Evolutionary conservation across 1,139 yeast species (phyloP), one percentile per base, ranked within the genome.

Genomic region (Candida tropicalis): DNA sequence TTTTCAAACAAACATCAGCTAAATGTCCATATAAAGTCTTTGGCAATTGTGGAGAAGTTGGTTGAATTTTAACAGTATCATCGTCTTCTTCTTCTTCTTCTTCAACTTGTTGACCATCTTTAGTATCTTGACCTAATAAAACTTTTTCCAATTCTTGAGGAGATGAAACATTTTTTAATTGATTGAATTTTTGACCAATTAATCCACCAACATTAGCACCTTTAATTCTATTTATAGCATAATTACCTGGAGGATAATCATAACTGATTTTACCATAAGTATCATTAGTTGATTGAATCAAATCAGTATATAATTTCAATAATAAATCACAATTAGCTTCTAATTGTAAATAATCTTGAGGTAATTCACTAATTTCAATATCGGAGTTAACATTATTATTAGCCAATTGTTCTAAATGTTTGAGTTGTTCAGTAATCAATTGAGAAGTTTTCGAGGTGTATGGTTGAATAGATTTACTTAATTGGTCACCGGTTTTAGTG

Each of bases 231-330:
- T 57, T 60, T 38, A 73, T 52, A 8, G 78, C 69, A 33, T 67
- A 64, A 60, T 82, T 70, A 41, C 84, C 86, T 31, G 89, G 89
- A 24, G 90, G 90, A 54, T 82, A 84, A 59, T 84, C 91, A 60
- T 84, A 84, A 40, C 84, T 79, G 42, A 81, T 81, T 46, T 82
- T 75, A 53, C 75, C 85, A 56, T 76, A 84, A 45, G 86, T 84
- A 45, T 75, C 81, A 48, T 63, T 62, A 35, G 86, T 79, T 53
- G 80, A 79, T 23, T 73, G 70, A 43, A 83, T 69, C 50, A 82
- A 68, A 58, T 81, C 82, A 49, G 80, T 78, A 64, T 82, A 81
- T 50, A 81, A 75, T 44, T 71, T 71, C 57, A 80, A 78, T 52
- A 84, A 68, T 43, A 78, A 71, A 62, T 83, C 93, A 48, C 85